Evolutionary conservation across 306 rosid species (phyloP).

Genomic region (Castanea crenata): DNA sequence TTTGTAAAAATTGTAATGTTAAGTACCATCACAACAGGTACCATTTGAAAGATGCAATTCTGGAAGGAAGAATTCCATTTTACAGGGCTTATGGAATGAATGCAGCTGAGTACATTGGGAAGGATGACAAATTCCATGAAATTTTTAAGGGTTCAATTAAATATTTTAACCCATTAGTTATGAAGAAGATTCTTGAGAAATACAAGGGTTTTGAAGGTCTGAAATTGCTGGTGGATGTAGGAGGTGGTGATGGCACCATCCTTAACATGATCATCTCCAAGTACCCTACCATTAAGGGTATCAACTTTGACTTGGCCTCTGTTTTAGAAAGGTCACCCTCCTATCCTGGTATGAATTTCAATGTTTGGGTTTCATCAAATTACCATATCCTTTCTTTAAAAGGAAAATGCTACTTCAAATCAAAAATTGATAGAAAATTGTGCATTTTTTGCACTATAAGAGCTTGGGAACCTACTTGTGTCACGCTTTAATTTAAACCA

Average conservation of each 20-base stretch:
- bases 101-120: slow-evolving; percentile 1
- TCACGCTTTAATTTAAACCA: too few relatives aligned
- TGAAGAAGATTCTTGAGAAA: slow-evolving; percentile 6
- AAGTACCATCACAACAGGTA: background rate
- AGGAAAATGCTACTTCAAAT: background rate
- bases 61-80: slow-evolving; percentile 26
- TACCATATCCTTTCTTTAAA: background rate
- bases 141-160: slow-evolving; percentile 12
- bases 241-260: slow-evolving; percentile 19
- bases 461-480: too few relatives aligned
- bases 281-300: slow-evolving; percentile 24
- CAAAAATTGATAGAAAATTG: background rate
- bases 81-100: slow-evolving; percentile 13
- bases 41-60: slow-evolving; percentile 27
- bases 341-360: slow-evolving; percentile 8
- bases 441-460: too few relatives aligned
- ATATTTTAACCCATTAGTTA: slow-evolving; percentile 10
- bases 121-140: slow-evolving; percentile 11
- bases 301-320: slow-evolving; percentile 31
- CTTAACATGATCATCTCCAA: slow-evolving; percentile 25
- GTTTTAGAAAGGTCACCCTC: slow-evolving; percentile 14
- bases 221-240: slow-evolving; percentile 21
- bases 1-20: background rate
- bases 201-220: slow-evolving; percentile 24
- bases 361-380: background rate